Percentiles rank a stretch among this genome's conserved stretches.
Evolutionary conservation across 768 basidiomycete genomes (phyloP).

Genomic region (Podaxis carcinomalis): DNA sequence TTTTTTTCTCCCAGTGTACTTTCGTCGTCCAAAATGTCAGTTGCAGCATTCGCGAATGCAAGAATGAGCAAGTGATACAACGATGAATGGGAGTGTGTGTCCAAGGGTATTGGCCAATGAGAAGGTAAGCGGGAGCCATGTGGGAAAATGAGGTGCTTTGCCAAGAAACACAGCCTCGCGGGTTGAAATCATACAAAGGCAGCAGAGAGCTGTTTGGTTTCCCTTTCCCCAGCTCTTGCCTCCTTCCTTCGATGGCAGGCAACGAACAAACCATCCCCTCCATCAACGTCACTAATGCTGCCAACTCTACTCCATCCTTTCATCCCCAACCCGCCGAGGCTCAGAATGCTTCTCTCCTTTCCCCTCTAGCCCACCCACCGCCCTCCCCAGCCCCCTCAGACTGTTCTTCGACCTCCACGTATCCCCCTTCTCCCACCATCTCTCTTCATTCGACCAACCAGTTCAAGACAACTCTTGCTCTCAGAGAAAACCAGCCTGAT

Average conservation of each 20-base stretch:
- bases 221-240: not conserved
- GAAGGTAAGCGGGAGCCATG: not conserved
- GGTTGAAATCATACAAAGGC: too few relatives aligned
- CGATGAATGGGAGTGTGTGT: not conserved
- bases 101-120: not conserved
- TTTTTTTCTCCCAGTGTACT: not conserved
- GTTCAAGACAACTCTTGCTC: conserved; percentile 47
- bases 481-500: conserved; percentile 70
- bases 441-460: conserved; percentile 61
- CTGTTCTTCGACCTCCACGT: conserved; percentile 24
- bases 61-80: not conserved
- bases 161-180: not conserved
- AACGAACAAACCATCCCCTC: conserved; percentile 22
- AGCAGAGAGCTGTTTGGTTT: not conserved
- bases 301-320: conserved; percentile 13
- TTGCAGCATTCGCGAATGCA: too few relatives aligned
- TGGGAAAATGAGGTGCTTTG: not conserved
- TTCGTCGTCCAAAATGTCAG: too few relatives aligned
- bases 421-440: conserved; percentile 75
- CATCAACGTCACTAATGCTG: conserved; percentile 26
- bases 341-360: conserved; percentile 14
- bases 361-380: conserved; percentile 14
- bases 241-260: conserved; percentile 16
- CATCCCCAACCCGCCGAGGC: conserved; percentile 1
- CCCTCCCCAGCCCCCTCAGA: conserved; percentile 18